Percentiles rank a stretch among this genome's conserved stretches.
Conservation (phyloP, 1,139 yeast species). For the Meyerozyma guilliermondii region DNA sequence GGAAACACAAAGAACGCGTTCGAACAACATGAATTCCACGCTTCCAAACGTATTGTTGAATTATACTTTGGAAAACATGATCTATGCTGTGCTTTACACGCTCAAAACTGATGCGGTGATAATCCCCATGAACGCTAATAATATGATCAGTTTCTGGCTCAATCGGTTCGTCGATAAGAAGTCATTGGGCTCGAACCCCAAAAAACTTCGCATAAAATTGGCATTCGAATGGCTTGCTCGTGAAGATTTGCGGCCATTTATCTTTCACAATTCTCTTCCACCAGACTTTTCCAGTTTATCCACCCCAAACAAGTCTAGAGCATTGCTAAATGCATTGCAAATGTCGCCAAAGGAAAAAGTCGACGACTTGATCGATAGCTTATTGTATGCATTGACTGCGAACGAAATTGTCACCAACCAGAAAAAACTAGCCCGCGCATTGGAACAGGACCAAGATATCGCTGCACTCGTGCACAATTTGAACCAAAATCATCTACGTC, state of each 20-base stretch:
- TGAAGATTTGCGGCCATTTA: conserved; percentile 3
- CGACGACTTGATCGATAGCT: conserved; percentile 39
- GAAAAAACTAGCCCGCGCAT: conserved; percentile 3
- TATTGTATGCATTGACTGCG: conserved; percentile 30
- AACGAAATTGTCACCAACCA: conserved; percentile 19
- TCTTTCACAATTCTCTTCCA: conserved; percentile 3
- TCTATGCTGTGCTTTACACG: conserved; percentile 20
- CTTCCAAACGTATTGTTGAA: conserved; percentile 36
- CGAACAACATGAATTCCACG: conserved; percentile 27
- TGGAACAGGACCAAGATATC: conserved; percentile 7
- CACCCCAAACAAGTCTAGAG: conserved; percentile 5
- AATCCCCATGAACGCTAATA: conserved; percentile 31
- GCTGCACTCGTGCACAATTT: conserved; percentile 5
- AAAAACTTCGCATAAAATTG: conserved; percentile 17
- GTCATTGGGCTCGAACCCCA: conserved; percentile 16
- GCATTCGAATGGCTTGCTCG: conserved; percentile 6
- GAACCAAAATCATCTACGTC: neutral
- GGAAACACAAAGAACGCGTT: conserved; percentile 38
- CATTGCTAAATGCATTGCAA: conserved; percentile 8
- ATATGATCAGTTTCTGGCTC: conserved; percentile 36
- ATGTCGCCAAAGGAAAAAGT: conserved; percentile 17
- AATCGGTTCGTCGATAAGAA: conserved; percentile 26
- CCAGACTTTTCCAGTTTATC: conserved; percentile 4
- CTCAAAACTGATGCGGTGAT: conserved; percentile 10
- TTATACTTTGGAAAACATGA: conserved; percentile 31